Percentiles rank a stretch among this genome's conserved stretches.
Evolutionary conservation across 2,329 filamentous ascomycete genomes (phyloP).

Genomic region (Diplodia intermedia): DNA sequence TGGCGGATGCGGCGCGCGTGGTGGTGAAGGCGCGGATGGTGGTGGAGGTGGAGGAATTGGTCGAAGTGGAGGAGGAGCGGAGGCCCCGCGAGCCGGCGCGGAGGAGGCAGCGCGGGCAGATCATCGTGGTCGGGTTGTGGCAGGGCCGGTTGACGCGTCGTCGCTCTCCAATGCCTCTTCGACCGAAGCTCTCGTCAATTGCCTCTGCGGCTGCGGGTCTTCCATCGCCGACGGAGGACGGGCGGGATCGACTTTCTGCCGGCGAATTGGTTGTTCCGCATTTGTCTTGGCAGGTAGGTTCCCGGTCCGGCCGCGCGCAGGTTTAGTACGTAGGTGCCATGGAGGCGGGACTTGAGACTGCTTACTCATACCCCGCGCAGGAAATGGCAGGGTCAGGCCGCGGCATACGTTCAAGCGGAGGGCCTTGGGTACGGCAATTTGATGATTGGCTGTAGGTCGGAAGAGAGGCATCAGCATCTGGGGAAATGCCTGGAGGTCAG

Average conservation of each 20-base stretch:
- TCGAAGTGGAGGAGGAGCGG: constrained; percentile 12
- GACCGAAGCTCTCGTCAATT: neutral
- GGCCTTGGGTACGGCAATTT: neutral
- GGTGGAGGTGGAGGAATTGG: neutral
- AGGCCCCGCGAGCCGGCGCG: constrained; percentile 43
- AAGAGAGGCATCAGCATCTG: neutral
- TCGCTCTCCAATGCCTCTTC: neutral
- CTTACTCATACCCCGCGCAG: neutral
- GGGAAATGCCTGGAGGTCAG: neutral
- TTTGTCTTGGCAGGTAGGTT: neutral
- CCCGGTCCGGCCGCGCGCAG: too few species aligned
- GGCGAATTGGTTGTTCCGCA: constrained; percentile 4
- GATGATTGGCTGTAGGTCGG: neutral
- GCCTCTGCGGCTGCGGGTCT: neutral
- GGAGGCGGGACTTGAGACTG: neutral
- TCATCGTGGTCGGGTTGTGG: constrained; percentile 40
- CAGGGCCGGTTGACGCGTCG: neutral
- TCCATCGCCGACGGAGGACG: neutral
- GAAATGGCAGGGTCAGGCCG: neutral
- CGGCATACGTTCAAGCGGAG: neutral
- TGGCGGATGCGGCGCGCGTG: constrained; percentile 40
- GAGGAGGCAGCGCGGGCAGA: constrained; percentile 48
- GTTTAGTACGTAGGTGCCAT: too few species aligned
- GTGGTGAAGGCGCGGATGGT: constrained; percentile 33
- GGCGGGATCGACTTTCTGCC: neutral